Evolutionary conservation across 2,329 filamentous ascomycete genomes (phyloP).

Genomic region (Aschersonia sp.): DNA sequence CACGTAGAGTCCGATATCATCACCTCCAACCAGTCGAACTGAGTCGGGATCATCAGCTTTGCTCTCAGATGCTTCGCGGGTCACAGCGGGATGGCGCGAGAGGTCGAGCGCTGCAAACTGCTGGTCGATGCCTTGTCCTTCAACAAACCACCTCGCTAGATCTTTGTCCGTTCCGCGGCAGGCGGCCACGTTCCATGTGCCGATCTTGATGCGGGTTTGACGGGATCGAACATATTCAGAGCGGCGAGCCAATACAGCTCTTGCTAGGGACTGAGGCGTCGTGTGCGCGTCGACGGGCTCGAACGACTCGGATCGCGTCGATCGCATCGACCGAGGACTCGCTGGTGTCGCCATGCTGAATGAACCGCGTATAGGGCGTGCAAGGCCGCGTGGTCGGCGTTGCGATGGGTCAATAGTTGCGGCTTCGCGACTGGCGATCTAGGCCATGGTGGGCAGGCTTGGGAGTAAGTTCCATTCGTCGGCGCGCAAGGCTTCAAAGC

Average conservation of each 20-base stretch:
- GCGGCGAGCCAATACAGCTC: slow-evolving; percentile 55
- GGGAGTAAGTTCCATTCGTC: background rate
- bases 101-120: slow-evolving; percentile 41
- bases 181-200: slow-evolving; percentile 88
- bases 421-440: slow-evolving; percentile 11
- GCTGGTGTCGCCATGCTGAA: slow-evolving; percentile 12
- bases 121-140: slow-evolving; percentile 55
- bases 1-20: slow-evolving; percentile 77
- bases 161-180: slow-evolving; percentile 78
- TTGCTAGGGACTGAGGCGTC: slow-evolving; percentile 43
- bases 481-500: background rate
- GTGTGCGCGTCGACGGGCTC: slow-evolving; percentile 29
- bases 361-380: slow-evolving; percentile 4
- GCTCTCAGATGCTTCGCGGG: slow-evolving; percentile 18
- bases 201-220: slow-evolving; percentile 72
- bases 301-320: slow-evolving; percentile 16
- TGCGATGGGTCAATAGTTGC: slow-evolving; percentile 8
- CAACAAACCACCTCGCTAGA: slow-evolving; percentile 75
- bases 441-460: slow-evolving; percentile 16
- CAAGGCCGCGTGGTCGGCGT: slow-evolving; percentile 10
- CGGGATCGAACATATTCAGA: slow-evolving; percentile 66
- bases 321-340: slow-evolving; percentile 18
- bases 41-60: slow-evolving; percentile 16
- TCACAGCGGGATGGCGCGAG: slow-evolving; percentile 22
- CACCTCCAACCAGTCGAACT: slow-evolving; percentile 36